A percentile compares a stretch with the other conserved stretches of the same genome.
These are phyloP conservation scores for Alternaria angustiovoidea DNA, from an alignment of 2,329 filamentous ascomycete genomes.

Conservation along the genomic window DNA sequence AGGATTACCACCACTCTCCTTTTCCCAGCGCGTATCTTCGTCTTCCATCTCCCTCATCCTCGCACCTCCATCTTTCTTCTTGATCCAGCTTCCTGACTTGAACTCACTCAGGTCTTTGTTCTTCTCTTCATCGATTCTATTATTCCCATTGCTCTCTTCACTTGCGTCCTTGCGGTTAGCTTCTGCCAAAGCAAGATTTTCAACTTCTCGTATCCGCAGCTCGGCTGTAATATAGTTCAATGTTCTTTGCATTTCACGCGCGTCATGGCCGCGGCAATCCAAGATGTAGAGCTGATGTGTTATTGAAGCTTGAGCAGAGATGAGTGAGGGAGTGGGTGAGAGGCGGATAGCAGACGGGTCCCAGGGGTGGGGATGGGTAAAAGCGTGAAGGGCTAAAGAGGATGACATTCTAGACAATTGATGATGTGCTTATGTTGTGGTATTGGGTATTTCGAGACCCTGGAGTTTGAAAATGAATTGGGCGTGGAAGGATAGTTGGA, in stretches of 20 bases:
- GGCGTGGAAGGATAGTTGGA: background rate
- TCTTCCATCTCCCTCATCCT: constrained; percentile 1
- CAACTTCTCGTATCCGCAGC: background rate
- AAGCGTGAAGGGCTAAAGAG: background rate
- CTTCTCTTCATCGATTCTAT: background rate
- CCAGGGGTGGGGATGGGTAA: background rate
- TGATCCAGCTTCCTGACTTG: background rate
- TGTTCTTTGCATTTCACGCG: constrained; percentile 9
- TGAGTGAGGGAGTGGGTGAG: background rate
- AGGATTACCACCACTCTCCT: constrained; percentile 1
- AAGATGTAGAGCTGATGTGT: constrained; percentile 5
- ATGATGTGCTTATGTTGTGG: background rate
- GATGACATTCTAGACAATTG: background rate
- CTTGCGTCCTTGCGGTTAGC: background rate
- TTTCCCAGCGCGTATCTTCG: background rate
- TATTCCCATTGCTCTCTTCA: background rate
- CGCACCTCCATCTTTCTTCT: background rate
- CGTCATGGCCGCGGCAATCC: constrained; percentile 10
- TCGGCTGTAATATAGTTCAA: constrained; percentile 1
- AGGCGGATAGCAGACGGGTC: background rate
- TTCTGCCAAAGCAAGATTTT: background rate
- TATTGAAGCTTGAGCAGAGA: background rate
- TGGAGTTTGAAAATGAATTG: background rate
- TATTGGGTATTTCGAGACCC: background rate
- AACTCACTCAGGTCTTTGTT: background rate